Evolutionary conservation across 305 asterid species (phyloP).

Genomic region (Stenogyne calaminthoides): DNA sequence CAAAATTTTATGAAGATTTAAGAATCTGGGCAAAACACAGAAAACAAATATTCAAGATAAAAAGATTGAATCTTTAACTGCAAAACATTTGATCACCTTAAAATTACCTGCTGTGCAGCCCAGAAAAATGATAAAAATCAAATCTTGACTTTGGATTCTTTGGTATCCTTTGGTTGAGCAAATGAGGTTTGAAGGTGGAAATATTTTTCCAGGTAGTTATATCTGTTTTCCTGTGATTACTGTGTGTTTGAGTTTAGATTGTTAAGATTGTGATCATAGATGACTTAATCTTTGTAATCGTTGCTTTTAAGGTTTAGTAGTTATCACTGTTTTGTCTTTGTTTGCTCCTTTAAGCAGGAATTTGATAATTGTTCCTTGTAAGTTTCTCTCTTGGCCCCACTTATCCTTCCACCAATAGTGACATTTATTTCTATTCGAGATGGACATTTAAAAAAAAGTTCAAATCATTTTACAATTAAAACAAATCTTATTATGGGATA

Average conservation of each 20-base stretch:
- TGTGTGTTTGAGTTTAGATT: slow-evolving; percentile 16
- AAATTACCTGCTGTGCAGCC: slow-evolving; percentile 33
- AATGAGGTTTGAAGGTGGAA: slow-evolving; percentile 8
- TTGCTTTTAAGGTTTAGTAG: slow-evolving; percentile 30
- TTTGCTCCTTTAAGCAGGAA: slow-evolving; percentile 26
- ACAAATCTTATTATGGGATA: no score
- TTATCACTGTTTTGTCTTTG: neutral
- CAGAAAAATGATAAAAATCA: slow-evolving; percentile 9
- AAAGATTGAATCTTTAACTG: neutral
- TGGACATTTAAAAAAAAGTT: no score
- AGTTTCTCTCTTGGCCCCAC: slow-evolving; percentile 37
- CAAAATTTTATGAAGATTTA: neutral
- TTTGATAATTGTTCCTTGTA: slow-evolving; percentile 33
- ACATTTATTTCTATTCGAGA: neutral
- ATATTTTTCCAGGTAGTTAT: slow-evolving; percentile 12
- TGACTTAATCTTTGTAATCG: slow-evolving; percentile 25
- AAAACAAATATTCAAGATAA: neutral
- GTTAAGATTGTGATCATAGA: slow-evolving; percentile 20
- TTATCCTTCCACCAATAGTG: slow-evolving; percentile 19
- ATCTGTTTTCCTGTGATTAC: slow-evolving; percentile 15
- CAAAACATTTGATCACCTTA: slow-evolving; percentile 5
- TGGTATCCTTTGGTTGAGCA: no score
- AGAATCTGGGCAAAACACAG: slow-evolving; percentile 15
- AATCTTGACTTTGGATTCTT: slow-evolving; percentile 30
- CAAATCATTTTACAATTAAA: no score